Percentiles rank a stretch among this genome's conserved stretches.
phyloP scores from a whole-genome alignment of 257 asterid species.

The Solanum corneliomulleri region DNA sequence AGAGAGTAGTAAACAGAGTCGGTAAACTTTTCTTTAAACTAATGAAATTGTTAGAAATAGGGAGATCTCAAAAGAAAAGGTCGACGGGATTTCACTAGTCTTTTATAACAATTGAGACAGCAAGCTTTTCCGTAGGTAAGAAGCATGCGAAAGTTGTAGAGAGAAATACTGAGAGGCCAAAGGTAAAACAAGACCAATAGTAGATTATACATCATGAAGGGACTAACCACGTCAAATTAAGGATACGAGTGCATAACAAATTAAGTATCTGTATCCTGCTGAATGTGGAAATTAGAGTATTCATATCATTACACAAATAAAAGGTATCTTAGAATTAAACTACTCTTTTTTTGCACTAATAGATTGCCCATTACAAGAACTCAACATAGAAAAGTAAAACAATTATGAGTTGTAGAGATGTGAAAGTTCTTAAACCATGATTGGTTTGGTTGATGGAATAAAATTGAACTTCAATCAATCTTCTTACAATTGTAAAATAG shows the following conservation, averaged over 20 bases:
- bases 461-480: neutral
- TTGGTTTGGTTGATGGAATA: neutral
- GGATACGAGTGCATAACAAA: neutral
- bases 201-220: neutral
- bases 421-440: neutral
- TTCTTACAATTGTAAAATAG: neutral
- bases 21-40: neutral
- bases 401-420: neutral
- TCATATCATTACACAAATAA: neutral
- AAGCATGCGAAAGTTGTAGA: neutral
- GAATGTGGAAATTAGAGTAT: neutral
- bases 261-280: neutral
- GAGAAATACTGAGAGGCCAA: neutral
- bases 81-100: neutral
- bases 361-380: neutral
- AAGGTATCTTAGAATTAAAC: neutral
- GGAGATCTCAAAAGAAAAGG: neutral
- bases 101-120: neutral
- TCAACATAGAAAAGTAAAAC: neutral
- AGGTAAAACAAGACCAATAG: neutral
- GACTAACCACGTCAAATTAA: neutral
- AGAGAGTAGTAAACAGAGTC: neutral
- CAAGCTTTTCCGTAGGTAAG: neutral
- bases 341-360: neutral
- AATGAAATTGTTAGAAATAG: neutral